A percentile compares a stretch with the other conserved stretches of the same genome.
Evolutionary conservation across 768 basidiomycete species (phyloP).

Genomic region (Amanita pallidorosea): DNA sequence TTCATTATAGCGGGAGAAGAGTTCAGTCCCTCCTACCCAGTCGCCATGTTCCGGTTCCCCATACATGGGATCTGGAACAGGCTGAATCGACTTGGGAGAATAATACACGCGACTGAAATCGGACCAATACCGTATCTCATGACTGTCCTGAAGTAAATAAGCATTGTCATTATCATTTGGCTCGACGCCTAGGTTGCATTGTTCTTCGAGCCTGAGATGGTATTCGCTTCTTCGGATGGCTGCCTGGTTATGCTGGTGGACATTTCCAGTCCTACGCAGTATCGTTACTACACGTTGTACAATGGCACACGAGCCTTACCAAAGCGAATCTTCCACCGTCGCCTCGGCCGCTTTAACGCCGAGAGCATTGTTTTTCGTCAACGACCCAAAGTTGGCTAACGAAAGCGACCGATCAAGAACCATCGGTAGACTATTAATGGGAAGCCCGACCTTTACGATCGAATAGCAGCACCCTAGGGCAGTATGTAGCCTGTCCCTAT

Average conservation of each 20-base stretch:
- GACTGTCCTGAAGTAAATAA: conserved; percentile 9
- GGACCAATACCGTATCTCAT: conserved; percentile 51
- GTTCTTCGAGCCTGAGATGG: conserved; percentile 30
- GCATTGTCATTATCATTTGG: conserved; percentile 4
- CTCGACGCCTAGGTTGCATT: background rate
- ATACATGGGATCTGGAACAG: conserved; percentile 45
- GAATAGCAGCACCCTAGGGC: conserved; percentile 56
- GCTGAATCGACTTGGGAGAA: conserved; percentile 54
- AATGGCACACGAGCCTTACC: conserved; percentile 6
- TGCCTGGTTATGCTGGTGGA: conserved; percentile 41
- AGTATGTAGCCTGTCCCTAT: conserved; percentile 39
- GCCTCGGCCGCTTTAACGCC: conserved; percentile 20
- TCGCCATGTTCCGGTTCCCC: conserved; percentile 43
- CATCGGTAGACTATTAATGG: background rate
- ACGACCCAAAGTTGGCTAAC: conserved; percentile 56
- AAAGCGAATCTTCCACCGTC: conserved; percentile 3
- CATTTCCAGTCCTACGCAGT: conserved; percentile 33
- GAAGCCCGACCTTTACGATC: conserved; percentile 48
- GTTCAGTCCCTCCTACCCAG: conserved; percentile 44
- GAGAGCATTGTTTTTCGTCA: conserved; percentile 31
- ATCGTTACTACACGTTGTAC: background rate
- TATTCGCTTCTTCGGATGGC: conserved; percentile 44
- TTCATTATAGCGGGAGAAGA: conserved; percentile 43
- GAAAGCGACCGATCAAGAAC: background rate
- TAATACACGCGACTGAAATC: conserved; percentile 59